Percentiles rank a stretch among this genome's conserved stretches.
Evolutionary conservation across 805 yeast species (phyloP).

Genomic region (Candida boidinii): DNA sequence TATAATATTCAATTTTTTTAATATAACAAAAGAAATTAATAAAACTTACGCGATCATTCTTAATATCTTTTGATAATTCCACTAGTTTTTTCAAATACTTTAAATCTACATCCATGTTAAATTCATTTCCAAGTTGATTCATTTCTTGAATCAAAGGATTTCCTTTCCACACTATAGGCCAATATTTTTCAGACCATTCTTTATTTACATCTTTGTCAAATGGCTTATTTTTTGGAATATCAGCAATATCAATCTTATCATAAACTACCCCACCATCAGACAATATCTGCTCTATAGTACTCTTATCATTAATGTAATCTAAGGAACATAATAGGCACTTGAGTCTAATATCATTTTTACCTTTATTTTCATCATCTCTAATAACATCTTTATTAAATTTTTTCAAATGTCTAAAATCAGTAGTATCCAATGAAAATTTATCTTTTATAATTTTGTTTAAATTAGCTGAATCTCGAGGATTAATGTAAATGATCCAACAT

Average conservation of each 20-base stretch:
- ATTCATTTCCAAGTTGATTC: constrained; percentile 29
- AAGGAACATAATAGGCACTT: too few relatives aligned
- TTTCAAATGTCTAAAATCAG: constrained; percentile 38
- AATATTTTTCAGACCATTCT: constrained; percentile 57
- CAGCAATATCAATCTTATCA: constrained; percentile 19
- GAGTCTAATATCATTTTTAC: too few relatives aligned
- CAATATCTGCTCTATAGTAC: too few relatives aligned
- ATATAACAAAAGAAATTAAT: too few relatives aligned
- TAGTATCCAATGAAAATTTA: constrained; percentile 17
- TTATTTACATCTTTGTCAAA: constrained; percentile 55
- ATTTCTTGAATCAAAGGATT: constrained; percentile 71
- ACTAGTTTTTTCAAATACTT: constrained; percentile 21
- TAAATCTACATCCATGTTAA: constrained; percentile 38
- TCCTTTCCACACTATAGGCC: constrained; percentile 96
- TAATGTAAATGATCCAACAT: constrained; percentile 37
- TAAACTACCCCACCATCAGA: not conserved
- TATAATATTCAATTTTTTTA: too few relatives aligned
- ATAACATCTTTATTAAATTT: constrained; percentile 29
- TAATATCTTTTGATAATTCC: constrained; percentile 14
- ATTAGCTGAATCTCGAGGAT: constrained; percentile 25
- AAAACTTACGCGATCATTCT: too few relatives aligned
- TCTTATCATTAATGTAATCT: too few relatives aligned
- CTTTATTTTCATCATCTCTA: constrained; percentile 2
- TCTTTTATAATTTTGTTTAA: constrained; percentile 17
- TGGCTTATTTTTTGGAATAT: constrained; percentile 60